These are phyloP conservation scores for Mycena floridula DNA, from an alignment of 768 basidiomycete species.

Conservation along the genomic window DNA sequence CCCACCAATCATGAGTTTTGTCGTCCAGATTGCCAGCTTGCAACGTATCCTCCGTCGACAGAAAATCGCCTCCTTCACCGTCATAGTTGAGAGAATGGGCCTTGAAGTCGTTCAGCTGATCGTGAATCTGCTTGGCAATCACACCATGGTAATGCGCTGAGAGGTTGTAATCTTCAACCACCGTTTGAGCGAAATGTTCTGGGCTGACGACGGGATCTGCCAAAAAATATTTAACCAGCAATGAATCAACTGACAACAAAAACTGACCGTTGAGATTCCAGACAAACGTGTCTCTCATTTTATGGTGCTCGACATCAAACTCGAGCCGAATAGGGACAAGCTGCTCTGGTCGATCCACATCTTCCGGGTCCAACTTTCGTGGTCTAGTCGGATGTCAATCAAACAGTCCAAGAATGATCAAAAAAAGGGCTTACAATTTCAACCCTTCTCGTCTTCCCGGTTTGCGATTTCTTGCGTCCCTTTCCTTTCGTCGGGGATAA, in stretches of 20 bases:
- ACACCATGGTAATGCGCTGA: conserved; percentile 54
- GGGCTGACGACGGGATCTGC: conserved; percentile 86
- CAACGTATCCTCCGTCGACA: conserved; percentile 16
- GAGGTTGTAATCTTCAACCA: conserved; percentile 88
- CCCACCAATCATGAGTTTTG: conserved; percentile 59
- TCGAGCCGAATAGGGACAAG: conserved; percentile 96
- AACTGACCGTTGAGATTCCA: conserved; percentile 93
- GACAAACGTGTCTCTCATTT: conserved; percentile 92
- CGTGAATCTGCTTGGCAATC: conserved; percentile 81
- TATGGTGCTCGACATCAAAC: conserved; percentile 90
- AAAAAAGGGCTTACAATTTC: conserved; percentile 56
- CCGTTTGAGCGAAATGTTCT: conserved; percentile 81
- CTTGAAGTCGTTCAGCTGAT: conserved; percentile 79
- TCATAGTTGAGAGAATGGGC: conserved; percentile 58
- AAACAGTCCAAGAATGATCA: conserved; percentile 8
- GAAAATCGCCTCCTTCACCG: conserved; percentile 29
- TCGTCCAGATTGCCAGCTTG: conserved; percentile 41
- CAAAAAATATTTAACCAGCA: neutral
- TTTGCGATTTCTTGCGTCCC: conserved; percentile 35
- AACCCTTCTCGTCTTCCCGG: conserved; percentile 60
- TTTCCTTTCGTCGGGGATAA: conserved; percentile 26
- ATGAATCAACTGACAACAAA: neutral
- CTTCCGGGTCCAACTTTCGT: conserved; percentile 45
- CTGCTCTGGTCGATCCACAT: conserved; percentile 63
- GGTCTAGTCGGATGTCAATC: conserved; percentile 37